Percentiles rank a stretch among this genome's conserved stretches.
Evolutionary conservation across 306 rosid species (phyloP).

Genomic region (Rosa chinensis): DNA sequence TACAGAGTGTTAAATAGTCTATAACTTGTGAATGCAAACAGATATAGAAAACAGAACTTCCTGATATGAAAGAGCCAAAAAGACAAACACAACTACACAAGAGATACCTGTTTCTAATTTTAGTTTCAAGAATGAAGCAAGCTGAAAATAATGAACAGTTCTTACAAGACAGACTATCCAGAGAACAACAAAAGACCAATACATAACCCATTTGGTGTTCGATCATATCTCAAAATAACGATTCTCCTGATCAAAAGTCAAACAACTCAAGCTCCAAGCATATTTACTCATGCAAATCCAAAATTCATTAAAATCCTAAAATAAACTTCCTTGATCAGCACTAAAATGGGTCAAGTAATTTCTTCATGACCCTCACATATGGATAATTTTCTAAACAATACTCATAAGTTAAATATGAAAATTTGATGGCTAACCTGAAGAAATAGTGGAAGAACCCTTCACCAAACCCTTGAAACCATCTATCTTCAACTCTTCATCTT

Average conservation of each 20-base stretch:
- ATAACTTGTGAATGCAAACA: background rate
- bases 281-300: background rate
- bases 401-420: background rate
- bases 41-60: background rate
- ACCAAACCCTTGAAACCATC: constrained; percentile 26
- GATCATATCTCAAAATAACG: background rate
- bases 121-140: background rate
- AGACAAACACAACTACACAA: background rate
- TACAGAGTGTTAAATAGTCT: background rate
- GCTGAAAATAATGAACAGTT: background rate
- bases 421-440: constrained; percentile 49
- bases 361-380: background rate
- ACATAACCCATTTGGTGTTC: background rate
- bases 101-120: background rate
- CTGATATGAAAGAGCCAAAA: background rate
- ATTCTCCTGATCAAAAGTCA: background rate
- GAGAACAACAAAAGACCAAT: background rate
- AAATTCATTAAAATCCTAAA: background rate
- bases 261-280: background rate
- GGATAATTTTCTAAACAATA: background rate
- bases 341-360: background rate
- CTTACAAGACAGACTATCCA: background rate
- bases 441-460: constrained; percentile 39
- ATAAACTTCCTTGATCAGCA: background rate
- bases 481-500: constrained; percentile 32